Base-by-base conservation (phyloP, 345 rosid species). In the Geranium rotundifolium region DNA sequence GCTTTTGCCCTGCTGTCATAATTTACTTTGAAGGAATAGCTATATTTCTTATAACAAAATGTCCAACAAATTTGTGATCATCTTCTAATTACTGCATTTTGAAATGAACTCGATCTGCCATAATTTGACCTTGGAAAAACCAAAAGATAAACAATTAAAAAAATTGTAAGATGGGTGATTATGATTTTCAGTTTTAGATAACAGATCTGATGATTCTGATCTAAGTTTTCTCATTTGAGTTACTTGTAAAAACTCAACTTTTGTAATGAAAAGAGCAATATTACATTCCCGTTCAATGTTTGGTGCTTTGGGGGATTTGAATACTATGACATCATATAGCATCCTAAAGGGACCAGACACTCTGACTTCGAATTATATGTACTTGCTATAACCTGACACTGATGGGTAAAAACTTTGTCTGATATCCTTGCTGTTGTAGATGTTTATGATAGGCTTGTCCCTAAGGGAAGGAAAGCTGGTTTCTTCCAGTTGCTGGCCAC, bases 401-500 rank as follows among this genome's bases (percentile, higher is more conserved):
- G n/a, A n/a, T n/a, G n/a, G n/a, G n/a, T n/a, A n/a, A n/a, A n/a
- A n/a, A n/a, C n/a, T n/a, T n/a, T n/a, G n/a, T n/a, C n/a, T n/a
- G n/a, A n/a, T n/a, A n/a, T n/a, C 75, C 57, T 57, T 66, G 18
- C 75, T 63, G 19, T 37, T 29, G 63, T 56, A 89, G 96, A 89
- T 61, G 91, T 85, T 20, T 84, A 89, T 63, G 95, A 89, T 5
- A 82, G 87, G 68, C 86, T 91, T 61, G 67, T 89, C 62, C 85
- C 77, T 72, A 85, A 78, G 29, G 89, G 88, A 29, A 84, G 85
- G 83, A 90, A 73, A 73, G 80, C 98, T 12, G 86, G 89, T 57
- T 90, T 90, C 83, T 82, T 86, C 58, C 95, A 87, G 72, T 71
- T 92, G 87, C 73, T 90, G 75, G 97, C 97, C 29, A 92, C 99